Evolutionary conservation across 352 stramenopile species (phyloP).

Genomic region (Pythium chondricola): DNA sequence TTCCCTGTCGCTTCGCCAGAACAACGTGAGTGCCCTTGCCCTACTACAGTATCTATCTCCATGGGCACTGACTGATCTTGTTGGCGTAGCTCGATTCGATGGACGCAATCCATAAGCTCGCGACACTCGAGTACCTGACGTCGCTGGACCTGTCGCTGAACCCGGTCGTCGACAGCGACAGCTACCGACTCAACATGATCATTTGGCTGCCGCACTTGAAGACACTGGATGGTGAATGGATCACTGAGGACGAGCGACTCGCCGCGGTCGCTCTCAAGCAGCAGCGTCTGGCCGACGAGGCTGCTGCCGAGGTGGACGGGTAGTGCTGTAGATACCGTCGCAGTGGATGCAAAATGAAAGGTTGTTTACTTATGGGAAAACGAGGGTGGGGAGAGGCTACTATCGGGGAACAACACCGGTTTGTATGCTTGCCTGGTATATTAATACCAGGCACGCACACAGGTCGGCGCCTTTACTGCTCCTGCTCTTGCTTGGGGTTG

Average conservation of each 20-base stretch:
- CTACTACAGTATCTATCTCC: neutral
- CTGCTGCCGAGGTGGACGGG: constrained; percentile 18
- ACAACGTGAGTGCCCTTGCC: constrained; percentile 31
- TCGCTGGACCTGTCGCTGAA: constrained; percentile 50
- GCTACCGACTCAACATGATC: constrained; percentile 50
- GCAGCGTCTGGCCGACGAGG: constrained; percentile 25
- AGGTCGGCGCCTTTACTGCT: constrained; percentile 77
- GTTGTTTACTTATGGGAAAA: constrained; percentile 36
- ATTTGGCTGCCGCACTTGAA: constrained; percentile 43
- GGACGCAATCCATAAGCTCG: constrained; percentile 39
- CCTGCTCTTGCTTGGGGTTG: constrained; percentile 82
- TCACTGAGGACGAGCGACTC: constrained; percentile 62
- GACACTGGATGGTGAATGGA: constrained; percentile 46
- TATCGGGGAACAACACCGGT: no score
- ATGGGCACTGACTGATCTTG: constrained; percentile 1
- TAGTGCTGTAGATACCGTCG: no score
- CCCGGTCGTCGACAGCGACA: constrained; percentile 39
- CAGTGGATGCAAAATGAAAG: constrained; percentile 22
- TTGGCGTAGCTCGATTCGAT: constrained; percentile 43
- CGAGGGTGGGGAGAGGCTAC: constrained; percentile 5
- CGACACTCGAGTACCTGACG: constrained; percentile 29
- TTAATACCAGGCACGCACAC: no score
- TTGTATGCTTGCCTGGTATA: no score
- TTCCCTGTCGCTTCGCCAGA: constrained; percentile 46
- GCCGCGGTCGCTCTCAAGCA: constrained; percentile 53